A percentile compares a stretch with the other conserved stretches of the same genome.
Evolutionary conservation across 2,329 filamentous ascomycete species (phyloP).

Genomic region (Tolypocladium endophyticum): DNA sequence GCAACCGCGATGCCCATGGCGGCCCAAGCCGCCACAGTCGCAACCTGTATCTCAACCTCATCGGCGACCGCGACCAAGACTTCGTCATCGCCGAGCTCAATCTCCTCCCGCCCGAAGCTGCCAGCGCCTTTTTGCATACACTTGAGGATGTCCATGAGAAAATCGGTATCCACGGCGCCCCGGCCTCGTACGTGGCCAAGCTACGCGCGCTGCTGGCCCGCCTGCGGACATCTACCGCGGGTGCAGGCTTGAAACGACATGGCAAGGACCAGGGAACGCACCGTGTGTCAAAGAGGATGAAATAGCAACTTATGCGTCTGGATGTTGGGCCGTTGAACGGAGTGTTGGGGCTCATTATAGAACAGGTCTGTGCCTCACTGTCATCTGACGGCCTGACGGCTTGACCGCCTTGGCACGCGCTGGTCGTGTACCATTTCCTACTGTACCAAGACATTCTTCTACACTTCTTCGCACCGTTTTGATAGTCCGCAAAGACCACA

Average conservation of each 20-base stretch:
- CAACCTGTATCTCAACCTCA: conserved; percentile 37
- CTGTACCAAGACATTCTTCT: not conserved
- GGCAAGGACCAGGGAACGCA: conserved; percentile 12
- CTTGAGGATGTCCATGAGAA: conserved; percentile 22
- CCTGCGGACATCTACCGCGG: conserved; percentile 15
- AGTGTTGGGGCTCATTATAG: no score
- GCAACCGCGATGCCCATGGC: conserved; percentile 25
- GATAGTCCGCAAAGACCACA: not conserved
- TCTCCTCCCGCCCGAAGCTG: conserved; percentile 28
- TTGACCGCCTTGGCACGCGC: not conserved
- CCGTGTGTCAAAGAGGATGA: conserved; percentile 22
- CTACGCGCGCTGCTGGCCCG: conserved; percentile 20
- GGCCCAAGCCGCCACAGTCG: conserved; percentile 19
- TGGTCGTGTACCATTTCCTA: not conserved
- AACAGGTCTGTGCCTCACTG: not conserved
- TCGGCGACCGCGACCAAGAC: conserved; percentile 30
- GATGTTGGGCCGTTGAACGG: not conserved
- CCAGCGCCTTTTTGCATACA: conserved; percentile 30
- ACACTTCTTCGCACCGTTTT: not conserved
- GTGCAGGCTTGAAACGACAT: conserved; percentile 20
- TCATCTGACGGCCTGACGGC: not conserved
- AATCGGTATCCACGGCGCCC: conserved; percentile 22
- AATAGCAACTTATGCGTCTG: conserved; percentile 9
- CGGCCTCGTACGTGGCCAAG: conserved; percentile 23
- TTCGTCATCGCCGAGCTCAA: conserved; percentile 36